Base-by-base conservation (phyloP, 73 alveolate species). In the Paramecium biaurelia region DNA sequence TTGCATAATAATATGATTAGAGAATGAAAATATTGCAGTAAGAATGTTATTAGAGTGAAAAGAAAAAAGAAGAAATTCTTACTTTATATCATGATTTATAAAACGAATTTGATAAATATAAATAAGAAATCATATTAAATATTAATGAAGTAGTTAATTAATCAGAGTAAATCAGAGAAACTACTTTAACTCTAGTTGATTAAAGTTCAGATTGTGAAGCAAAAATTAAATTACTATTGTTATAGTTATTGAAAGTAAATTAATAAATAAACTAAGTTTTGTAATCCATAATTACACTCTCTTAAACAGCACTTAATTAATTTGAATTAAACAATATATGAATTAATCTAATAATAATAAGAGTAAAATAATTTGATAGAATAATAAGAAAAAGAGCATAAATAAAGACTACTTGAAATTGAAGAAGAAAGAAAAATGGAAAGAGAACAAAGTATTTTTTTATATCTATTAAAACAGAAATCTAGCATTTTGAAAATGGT, bases 401-500 rank as follows among this genome's bases (percentile, higher is more conserved):
- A 79, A 45, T 24, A 23, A 11, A 79, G 49, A 79, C 10, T 79
- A 7, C 11, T 18, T 10, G 70, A 79, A 45, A 42, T 79, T 11
- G 90, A 79, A 21, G 90, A 79, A 21, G 90, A 79, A 45, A 41
- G 90, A 79, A 20, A 45, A 5, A 23, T 79, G 42, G 90, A 79
- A 79, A 79, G 90, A 47, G 26, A 43, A 34, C 30, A 79, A 34
- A 79, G 87, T 74, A 74, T 74, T 1, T 34, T n/a, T 28, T 28
- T 34, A 47, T 37, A 74, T 74, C 34, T 15, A 35, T 53, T 53
- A 53, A 74, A 37, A 74, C 34, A 74, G 68, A 47, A 79, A 30
- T 30, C 10, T 42, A 79, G 57, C 76, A 79, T 79, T 79, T 79
- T 79, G 90, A 79, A 79, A 79, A 45, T 79, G 90, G 90, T n/a